Conservation (phyloP, 257 asterid genomes). For the Schizonepeta tenuifolia region DNA sequence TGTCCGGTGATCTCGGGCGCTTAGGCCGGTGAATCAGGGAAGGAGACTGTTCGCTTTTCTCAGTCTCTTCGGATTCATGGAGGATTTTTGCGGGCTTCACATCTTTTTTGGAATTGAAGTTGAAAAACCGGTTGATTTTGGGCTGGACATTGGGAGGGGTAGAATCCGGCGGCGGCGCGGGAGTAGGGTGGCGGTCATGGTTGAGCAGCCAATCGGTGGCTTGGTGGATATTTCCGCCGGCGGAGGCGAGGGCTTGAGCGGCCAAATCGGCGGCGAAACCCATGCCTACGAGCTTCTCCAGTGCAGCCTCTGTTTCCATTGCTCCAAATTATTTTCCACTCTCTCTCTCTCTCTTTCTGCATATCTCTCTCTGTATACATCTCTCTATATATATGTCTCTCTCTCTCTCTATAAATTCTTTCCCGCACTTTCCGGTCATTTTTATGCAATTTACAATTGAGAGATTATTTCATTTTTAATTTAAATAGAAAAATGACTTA, state of each 20-base stretch:
- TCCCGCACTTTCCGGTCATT: slow-evolving; percentile 37
- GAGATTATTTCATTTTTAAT: too few relatives aligned
- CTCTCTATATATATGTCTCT: not conserved
- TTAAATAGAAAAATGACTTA: too few relatives aligned
- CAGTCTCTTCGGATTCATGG: slow-evolving; percentile 10
- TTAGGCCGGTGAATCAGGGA: slow-evolving; percentile 33
- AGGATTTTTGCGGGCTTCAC: slow-evolving; percentile 11
- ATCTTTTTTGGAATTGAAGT: slow-evolving; percentile 38
- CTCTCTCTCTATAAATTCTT: slow-evolving; percentile 19
- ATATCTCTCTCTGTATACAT: too few relatives aligned
- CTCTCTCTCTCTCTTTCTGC: not conserved
- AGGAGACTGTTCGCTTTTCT: slow-evolving; percentile 23
- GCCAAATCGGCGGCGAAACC: slow-evolving; percentile 66
- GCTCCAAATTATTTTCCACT: not conserved
- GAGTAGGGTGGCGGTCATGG: slow-evolving; percentile 28
- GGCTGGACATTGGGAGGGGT: slow-evolving; percentile 54
- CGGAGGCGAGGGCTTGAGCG: slow-evolving; percentile 59
- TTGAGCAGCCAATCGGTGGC: slow-evolving; percentile 84
- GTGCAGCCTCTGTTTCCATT: slow-evolving; percentile 33
- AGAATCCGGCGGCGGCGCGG: slow-evolving; percentile 34
- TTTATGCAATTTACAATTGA: too few relatives aligned
- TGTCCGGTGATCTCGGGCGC: slow-evolving; percentile 42
- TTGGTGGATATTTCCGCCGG: slow-evolving; percentile 57
- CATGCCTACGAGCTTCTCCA: slow-evolving; percentile 67
- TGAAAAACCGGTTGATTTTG: slow-evolving; percentile 71